A percentile compares a stretch with the other conserved stretches of the same genome.
These are phyloP conservation scores for Neospermospora avenae DNA, from an alignment of 2,329 filamentous ascomycete genomes.

Conservation along the genomic window DNA sequence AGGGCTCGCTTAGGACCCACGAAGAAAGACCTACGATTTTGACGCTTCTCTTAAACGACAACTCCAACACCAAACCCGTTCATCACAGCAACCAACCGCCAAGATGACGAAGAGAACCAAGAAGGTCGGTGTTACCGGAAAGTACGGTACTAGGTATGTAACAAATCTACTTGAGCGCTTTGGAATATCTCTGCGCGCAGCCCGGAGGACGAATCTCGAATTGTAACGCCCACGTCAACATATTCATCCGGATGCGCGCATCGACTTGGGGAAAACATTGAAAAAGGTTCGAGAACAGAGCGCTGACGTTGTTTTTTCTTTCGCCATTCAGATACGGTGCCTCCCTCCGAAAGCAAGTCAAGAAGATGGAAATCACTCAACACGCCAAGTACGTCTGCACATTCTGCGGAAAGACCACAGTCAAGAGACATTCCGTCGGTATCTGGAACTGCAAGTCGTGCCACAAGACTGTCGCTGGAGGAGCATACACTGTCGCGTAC, in stretches of 20 bases:
- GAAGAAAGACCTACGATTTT: constrained; percentile 16
- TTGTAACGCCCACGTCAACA: not conserved
- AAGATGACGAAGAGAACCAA: constrained; percentile 95
- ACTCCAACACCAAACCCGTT: constrained; percentile 22
- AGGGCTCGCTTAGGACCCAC: constrained; percentile 12
- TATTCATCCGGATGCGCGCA: not conserved
- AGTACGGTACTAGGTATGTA: constrained; percentile 93
- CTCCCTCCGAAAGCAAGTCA: constrained; percentile 97
- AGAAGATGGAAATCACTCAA: constrained; percentile 99
- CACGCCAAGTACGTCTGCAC: constrained; percentile 97
- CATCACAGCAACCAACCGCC: constrained; percentile 42
- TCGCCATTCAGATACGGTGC: constrained; percentile 77
- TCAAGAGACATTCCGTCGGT: constrained; percentile 85
- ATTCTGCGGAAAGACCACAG: constrained; percentile 96
- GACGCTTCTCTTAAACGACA: constrained; percentile 18
- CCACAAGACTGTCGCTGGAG: constrained; percentile 90
- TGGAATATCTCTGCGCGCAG: not conserved
- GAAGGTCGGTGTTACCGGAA: constrained; percentile 98
- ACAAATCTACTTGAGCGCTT: constrained; percentile 27
- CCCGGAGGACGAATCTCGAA: constrained; percentile 1
- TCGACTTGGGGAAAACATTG: not conserved
- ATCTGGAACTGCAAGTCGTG: constrained; percentile 98
- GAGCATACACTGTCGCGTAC: constrained; percentile 96
- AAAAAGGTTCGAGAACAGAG: constrained; percentile 2
- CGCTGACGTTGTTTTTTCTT: constrained; percentile 21